phyloP scores from a whole-genome alignment of 495 filamentous ascomycete genomes.

The Penicillium lividum region DNA sequence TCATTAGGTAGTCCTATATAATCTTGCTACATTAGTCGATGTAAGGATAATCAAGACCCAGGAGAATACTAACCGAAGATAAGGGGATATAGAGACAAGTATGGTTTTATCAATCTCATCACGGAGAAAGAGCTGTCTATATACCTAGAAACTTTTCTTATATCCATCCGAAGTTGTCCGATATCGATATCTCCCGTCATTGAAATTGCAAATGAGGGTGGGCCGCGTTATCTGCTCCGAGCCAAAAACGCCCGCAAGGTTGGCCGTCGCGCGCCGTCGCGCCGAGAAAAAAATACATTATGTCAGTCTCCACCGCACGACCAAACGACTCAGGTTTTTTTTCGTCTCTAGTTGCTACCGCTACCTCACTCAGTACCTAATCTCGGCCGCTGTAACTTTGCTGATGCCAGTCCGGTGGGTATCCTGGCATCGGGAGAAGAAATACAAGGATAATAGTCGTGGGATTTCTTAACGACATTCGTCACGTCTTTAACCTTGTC shows the following conservation, averaged over 20 bases:
- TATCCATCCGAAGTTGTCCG: not conserved
- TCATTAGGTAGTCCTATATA: not conserved
- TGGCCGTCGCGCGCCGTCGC: slow-evolving; percentile 3
- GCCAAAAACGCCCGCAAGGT: not conserved
- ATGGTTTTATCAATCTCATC: not conserved
- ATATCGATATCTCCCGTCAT: slow-evolving; percentile 5
- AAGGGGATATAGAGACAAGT: not conserved
- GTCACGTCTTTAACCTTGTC: too few relatives aligned
- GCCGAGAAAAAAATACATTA: not conserved
- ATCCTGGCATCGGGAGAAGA: too few relatives aligned
- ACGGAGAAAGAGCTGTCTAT: not conserved
- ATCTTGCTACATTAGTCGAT: not conserved
- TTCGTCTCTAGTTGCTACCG: too few relatives aligned
- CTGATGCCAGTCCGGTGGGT: too few relatives aligned
- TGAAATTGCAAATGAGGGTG: slow-evolving; percentile 4
- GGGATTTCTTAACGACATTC: too few relatives aligned
- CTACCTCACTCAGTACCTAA: too few relatives aligned
- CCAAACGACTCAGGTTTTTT: too few relatives aligned
- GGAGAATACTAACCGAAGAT: not conserved
- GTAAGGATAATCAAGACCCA: not conserved
- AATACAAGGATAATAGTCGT: too few relatives aligned
- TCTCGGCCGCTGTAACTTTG: too few relatives aligned
- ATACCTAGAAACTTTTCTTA: not conserved
- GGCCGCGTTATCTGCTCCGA: not conserved
- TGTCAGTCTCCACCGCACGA: too few relatives aligned